Evolutionary conservation across 192 early-diverging fungal genomes (phyloP), one percentile per base, ranked within the genome.

Genomic region (Backusella tarrabulga): DNA sequence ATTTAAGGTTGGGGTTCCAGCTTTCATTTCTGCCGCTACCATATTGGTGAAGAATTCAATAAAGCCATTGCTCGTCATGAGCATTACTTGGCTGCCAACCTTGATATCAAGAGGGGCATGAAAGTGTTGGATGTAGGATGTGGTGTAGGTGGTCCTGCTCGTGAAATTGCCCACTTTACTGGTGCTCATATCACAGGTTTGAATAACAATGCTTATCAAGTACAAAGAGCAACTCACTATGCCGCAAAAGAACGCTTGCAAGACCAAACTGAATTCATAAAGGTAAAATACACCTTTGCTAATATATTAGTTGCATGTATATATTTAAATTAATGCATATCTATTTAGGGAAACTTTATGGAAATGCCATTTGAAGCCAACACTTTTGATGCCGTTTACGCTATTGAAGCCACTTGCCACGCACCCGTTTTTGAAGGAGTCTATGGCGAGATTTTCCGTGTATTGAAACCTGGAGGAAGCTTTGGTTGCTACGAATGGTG

Each of bases 401-500:
- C 96, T 26, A 96, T 98, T 78, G 97, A 98, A 88, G 97, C 97
- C 34, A 95, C 93, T 17, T 93, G 93, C 86, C 97, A 98, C 81
- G 92, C 96, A 0, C 93, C 95, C 6, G 80, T 84, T 2, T 89
- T 98, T 26, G 92, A 95, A 79, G 91, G 90, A 74, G 94, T 94
- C 54, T 98, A 98, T 80, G 85, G 88, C 35, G 93, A 98, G 78
- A 93, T 94, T 74, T 98, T 92, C 90, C 89, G 95, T 46, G 93
- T 96, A 15, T 80, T 98, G 67, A 98, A 98, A 86, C 96, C 97
- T 44, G 97, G 96, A 32, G 93, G 93, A 68, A 83, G 86, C 67
- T 97, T 97, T 92, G 94, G 95, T 34, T 91, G 91, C 79, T 98
- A 98, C 86, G 97, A 98, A 83, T 98, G 97, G 97, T 89, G 93